Percentiles rank a stretch among this genome's conserved stretches.
Conservation (phyloP, 306 rosid species). For the Psophocarpus tetragonolobus region DNA sequence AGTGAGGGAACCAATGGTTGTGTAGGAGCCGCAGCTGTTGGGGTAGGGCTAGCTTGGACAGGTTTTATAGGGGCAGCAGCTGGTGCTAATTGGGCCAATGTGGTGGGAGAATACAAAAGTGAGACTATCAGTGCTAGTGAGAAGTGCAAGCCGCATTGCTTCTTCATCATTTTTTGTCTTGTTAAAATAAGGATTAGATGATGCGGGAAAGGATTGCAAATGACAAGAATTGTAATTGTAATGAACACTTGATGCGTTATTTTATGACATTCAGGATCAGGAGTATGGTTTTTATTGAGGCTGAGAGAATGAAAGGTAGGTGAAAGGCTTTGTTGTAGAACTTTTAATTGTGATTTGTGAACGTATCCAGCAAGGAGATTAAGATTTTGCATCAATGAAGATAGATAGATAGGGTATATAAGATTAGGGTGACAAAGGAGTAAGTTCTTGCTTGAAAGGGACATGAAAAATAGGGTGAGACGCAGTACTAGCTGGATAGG, state of each 20-base stretch:
- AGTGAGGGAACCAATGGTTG: conserved; percentile 47
- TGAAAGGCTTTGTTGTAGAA: conserved; percentile 5
- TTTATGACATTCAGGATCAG: neutral
- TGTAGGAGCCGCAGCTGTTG: conserved; percentile 31
- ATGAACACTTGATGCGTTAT: conserved; percentile 32
- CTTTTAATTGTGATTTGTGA: conserved; percentile 22
- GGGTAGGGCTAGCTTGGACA: neutral
- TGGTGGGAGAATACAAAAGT: conserved; percentile 25
- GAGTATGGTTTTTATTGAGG: conserved; percentile 30
- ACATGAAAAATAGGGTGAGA: conserved; percentile 17
- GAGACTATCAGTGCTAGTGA: conserved; percentile 23
- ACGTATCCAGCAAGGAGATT: conserved; percentile 2
- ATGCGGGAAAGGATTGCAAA: neutral
- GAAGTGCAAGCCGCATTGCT: conserved; percentile 27
- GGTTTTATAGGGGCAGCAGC: conserved; percentile 46
- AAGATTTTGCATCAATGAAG: conserved; percentile 28
- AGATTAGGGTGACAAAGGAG: conserved; percentile 37
- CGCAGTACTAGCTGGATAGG: no score
- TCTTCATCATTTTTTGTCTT: conserved; percentile 14
- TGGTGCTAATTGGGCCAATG: conserved; percentile 45
- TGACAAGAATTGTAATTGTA: neutral
- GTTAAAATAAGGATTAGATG: neutral
- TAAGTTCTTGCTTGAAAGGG: conserved; percentile 50
- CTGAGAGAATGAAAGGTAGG: conserved; percentile 35
- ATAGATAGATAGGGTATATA: conserved; percentile 1